Base-by-base conservation (phyloP, 257 asterid species). In the Solanum acaule region DNA sequence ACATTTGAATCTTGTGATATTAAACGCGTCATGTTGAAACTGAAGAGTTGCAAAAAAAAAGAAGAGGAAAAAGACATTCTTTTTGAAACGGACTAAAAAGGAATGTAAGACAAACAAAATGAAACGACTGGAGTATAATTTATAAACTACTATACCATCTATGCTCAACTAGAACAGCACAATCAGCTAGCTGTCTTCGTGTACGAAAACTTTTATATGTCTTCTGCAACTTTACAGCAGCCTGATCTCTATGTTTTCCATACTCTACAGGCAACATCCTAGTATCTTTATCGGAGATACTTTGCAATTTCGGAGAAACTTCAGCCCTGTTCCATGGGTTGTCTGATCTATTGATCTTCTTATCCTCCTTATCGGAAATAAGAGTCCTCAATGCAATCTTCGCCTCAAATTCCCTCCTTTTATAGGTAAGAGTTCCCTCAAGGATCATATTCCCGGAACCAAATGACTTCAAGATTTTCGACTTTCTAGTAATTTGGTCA, bases 161-260 rank as follows among this genome's bases (percentile, higher is more conserved):
- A 79, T 96, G 98, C 93, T 94, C 98, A 11, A 91, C 98, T 8
- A 96, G 91, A 85, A 96, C 98, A 6, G 98, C 98, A 88, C 98
- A 96, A 87, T 96, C 98, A 27, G 99, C 99, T 8, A 96, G 92
- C 44, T 91, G 95, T 88, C 99, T 93, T 85, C 99, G 90, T 2
- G 95, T 96, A 83, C 99, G 91, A 87, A 96, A 94, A 90, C 98
- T 95, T 87, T 94, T 95, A 86, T 96, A 96, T 0, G 98, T 95
- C 85, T 96, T 96, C 87, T 96, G 99, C 93, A 96, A 88, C 93
- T 89, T 93, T 16, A 94, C 42, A 61, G 98, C 98, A 16, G 98
- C 97, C 63, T 76, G 91, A 85, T 96, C 90, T 86, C 94, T 92
- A n/a, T 9, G 46, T 4, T 86, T 81, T 49, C 86, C 42, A 2